These are phyloP conservation scores for Fraxinus cuspidata DNA, from an alignment of 257 asterid genomes.

Conservation along the genomic window DNA sequence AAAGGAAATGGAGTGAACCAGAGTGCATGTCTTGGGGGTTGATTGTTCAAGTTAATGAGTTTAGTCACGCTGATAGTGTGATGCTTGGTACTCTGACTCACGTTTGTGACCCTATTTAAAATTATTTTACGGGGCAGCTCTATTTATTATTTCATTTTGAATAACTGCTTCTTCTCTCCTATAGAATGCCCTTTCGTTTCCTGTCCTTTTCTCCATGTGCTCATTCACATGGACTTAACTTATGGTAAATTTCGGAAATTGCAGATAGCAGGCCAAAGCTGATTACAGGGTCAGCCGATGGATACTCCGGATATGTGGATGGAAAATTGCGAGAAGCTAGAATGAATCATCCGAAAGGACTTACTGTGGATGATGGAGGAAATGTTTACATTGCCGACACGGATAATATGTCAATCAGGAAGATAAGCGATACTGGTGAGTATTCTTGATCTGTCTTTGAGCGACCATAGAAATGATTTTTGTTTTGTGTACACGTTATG, in stretches of 20 bases:
- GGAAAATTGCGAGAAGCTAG: conserved; percentile 80
- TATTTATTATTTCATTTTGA: not conserved
- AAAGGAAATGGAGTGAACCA: not conserved
- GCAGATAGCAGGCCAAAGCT: conserved; percentile 86
- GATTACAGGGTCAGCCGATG: conserved; percentile 86
- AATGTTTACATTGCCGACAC: conserved; percentile 85
- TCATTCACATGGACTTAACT: conserved; percentile 18
- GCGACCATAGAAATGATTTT: not conserved
- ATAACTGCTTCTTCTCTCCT: not conserved
- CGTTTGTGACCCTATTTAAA: not conserved
- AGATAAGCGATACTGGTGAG: conserved; percentile 84
- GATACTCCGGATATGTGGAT: conserved; percentile 78
- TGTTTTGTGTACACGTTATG: not conserved
- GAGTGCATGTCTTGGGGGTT: not conserved
- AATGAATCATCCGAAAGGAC: conserved; percentile 93
- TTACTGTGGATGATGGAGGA: conserved; percentile 87
- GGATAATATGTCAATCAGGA: conserved; percentile 88
- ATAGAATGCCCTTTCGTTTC: not conserved
- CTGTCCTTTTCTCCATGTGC: not conserved
- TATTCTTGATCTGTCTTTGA: conserved; percentile 8
- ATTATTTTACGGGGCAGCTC: not conserved
- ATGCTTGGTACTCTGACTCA: not conserved
- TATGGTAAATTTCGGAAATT: conserved; percentile 14
- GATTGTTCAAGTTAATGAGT: conserved; percentile 17
- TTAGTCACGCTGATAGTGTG: not conserved